These are phyloP conservation scores for Setaria viridis DNA, from an alignment of 202 grass and related monocot species.

Conservation along the genomic window DNA sequence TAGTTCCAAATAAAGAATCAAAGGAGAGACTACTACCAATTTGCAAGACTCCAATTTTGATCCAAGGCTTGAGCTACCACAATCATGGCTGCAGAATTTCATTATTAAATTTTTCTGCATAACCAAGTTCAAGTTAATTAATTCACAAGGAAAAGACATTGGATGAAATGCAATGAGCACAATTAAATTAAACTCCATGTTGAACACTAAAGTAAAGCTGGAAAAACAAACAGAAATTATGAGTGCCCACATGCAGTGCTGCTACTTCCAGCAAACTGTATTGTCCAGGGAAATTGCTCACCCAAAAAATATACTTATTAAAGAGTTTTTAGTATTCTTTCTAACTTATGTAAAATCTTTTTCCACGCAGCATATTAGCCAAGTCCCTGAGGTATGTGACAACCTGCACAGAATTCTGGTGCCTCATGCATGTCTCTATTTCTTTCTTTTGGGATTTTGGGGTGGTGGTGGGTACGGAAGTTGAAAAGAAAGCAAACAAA, in stretches of 20 bases:
- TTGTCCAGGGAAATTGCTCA: background rate
- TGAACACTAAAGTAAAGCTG: constrained; percentile 17
- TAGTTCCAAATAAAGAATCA: constrained; percentile 31
- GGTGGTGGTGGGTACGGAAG: too few relatives aligned
- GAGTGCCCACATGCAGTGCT: background rate
- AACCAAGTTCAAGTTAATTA: constrained; percentile 50
- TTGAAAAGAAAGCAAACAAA: background rate
- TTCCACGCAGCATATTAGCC: constrained; percentile 1
- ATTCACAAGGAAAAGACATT: constrained; percentile 24
- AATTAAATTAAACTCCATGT: constrained; percentile 7
- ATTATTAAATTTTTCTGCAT: constrained; percentile 68
- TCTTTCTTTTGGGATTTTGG: too few relatives aligned
- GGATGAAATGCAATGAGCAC: constrained; percentile 1
- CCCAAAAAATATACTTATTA: background rate
- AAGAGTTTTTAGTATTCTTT: constrained; percentile 26
- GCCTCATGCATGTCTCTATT: background rate
- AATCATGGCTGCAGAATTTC: constrained; percentile 79
- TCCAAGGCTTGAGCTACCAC: constrained; percentile 43
- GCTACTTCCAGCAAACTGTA: background rate
- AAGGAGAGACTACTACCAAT: constrained; percentile 65
- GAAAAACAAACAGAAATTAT: constrained; percentile 25
- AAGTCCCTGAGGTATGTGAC: background rate
- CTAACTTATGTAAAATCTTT: background rate
- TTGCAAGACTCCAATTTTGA: constrained; percentile 61
- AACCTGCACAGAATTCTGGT: constrained; percentile 1